These are phyloP conservation scores for Marsdenia floribunda DNA, from an alignment of 257 asterid genomes.

Conservation along the genomic window DNA sequence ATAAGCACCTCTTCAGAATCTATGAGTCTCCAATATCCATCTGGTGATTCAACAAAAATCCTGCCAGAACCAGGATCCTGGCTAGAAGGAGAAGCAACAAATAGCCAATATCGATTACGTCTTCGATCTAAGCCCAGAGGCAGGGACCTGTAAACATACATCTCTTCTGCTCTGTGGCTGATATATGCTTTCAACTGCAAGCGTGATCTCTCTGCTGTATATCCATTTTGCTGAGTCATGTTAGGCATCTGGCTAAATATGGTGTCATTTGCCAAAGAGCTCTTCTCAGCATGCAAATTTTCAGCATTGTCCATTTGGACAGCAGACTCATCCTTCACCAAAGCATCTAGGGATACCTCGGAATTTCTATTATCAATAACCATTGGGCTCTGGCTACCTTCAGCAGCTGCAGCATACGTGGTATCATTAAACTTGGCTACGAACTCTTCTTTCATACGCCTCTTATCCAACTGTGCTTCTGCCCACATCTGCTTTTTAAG, in stretches of 20 bases:
- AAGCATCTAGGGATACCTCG: constrained; percentile 36
- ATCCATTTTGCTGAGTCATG: constrained; percentile 66
- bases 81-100: constrained; percentile 77
- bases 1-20: constrained; percentile 71
- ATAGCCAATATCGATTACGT: constrained; percentile 94
- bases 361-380: constrained; percentile 37
- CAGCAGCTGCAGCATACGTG: constrained; percentile 47
- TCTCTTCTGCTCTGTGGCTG: constrained; percentile 89
- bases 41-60: constrained; percentile 71
- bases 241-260: constrained; percentile 35
- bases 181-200: constrained; percentile 84
- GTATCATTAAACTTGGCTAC: constrained; percentile 53
- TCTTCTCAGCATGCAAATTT: constrained; percentile 29
- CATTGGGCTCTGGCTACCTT: constrained; percentile 63
- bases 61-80: constrained; percentile 94
- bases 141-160: constrained; percentile 80
- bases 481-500: constrained; percentile 99
- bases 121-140: constrained; percentile 98
- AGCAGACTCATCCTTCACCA: constrained; percentile 56
- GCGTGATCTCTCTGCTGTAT: constrained; percentile 80
- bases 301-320: constrained; percentile 39
- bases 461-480: constrained; percentile 89
- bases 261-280: constrained; percentile 30
- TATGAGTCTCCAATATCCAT: constrained; percentile 76
- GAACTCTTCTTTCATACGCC: constrained; percentile 79